These are phyloP conservation scores for Solanum medicagineum DNA, from an alignment of 257 asterid species.

Conservation along the genomic window DNA sequence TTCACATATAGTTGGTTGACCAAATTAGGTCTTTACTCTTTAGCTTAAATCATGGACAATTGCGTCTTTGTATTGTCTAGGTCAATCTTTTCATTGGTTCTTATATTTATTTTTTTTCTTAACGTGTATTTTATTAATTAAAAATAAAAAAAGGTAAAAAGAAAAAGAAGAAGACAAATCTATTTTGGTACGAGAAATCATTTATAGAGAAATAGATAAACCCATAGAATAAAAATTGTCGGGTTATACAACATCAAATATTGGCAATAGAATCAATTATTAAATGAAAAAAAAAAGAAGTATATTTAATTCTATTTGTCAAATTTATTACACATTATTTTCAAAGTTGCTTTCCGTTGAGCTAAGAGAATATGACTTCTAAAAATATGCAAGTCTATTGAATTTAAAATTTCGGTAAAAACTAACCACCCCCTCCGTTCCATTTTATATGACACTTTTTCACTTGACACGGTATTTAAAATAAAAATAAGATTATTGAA, in stretches of 20 bases:
- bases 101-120: background rate
- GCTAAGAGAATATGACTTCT: background rate
- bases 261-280: constrained; percentile 17
- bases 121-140: background rate
- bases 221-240: constrained; percentile 9
- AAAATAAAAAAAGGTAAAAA: background rate
- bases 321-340: background rate
- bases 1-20: background rate
- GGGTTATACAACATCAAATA: constrained; percentile 11
- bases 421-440: no score
- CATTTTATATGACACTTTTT: no score
- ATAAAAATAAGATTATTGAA: no score
- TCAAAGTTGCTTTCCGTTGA: background rate
- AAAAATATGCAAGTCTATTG: background rate
- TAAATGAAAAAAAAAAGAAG: background rate
- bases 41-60: background rate
- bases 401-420: background rate
- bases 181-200: background rate
- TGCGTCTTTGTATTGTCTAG: no score
- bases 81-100: no score
- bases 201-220: background rate
- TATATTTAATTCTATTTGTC: background rate
- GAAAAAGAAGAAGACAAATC: background rate
- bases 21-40: background rate
- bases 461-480: no score